A percentile compares a stretch with the other conserved stretches of the same genome.
phyloP scores from a whole-genome alignment of 768 basidiomycete genomes.

The Termitomyces sp. region DNA sequence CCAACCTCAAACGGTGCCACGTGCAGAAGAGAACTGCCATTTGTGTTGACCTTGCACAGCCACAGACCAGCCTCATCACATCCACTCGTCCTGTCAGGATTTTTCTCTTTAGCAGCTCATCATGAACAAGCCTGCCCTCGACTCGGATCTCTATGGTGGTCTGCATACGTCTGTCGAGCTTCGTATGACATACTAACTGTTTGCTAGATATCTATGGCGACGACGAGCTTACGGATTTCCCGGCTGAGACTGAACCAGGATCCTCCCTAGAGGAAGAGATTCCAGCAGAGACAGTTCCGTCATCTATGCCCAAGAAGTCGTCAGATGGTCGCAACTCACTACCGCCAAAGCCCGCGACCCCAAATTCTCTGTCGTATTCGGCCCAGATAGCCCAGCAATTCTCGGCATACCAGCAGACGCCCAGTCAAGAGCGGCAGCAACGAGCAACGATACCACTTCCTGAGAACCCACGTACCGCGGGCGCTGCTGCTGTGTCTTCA shows the following conservation, averaged over 20 bases:
- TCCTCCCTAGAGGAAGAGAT: conserved; percentile 23
- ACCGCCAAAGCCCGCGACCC: conserved; percentile 26
- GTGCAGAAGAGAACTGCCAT: no score
- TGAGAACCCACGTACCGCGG: conserved; percentile 23
- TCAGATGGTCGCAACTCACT: conserved; percentile 23
- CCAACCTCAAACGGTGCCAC: neutral
- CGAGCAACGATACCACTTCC: conserved; percentile 27
- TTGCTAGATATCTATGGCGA: conserved; percentile 51
- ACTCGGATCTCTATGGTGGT: conserved; percentile 38
- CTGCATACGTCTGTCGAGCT: conserved; percentile 19
- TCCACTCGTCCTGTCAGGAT: neutral
- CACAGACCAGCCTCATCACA: conserved; percentile 5
- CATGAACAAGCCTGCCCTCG: conserved; percentile 22
- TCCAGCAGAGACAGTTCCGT: conserved; percentile 15
- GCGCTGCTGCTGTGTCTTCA: conserved; percentile 9
- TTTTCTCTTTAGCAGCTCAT: conserved; percentile 2
- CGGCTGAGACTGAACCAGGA: conserved; percentile 17
- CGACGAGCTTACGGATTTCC: conserved; percentile 42
- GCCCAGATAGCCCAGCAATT: conserved; percentile 67
- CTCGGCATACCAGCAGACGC: conserved; percentile 60
- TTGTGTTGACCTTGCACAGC: conserved; percentile 10
- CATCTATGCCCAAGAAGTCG: conserved; percentile 10
- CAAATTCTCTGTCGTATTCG: conserved; percentile 48
- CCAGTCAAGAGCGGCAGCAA: conserved; percentile 60
- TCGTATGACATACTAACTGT: conserved; percentile 6